Conservation (phyloP, 23 red algal genomes). For the Rhodosorus marinus region DNA sequence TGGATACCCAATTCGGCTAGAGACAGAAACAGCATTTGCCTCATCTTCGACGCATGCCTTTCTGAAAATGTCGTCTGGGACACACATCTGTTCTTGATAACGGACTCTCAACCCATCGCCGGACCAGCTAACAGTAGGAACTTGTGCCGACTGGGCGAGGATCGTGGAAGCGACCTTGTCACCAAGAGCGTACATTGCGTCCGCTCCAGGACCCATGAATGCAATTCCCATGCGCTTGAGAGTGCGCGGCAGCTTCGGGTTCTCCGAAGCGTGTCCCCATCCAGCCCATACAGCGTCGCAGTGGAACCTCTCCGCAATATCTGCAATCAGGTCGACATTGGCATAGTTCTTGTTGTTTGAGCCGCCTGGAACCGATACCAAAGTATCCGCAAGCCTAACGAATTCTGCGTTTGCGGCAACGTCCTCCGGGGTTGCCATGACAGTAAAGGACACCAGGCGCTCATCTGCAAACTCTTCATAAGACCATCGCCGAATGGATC, state of each 20-base stretch:
- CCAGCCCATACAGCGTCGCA: constrained; percentile 97
- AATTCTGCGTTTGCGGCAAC: constrained; percentile 95
- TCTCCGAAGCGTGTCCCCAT: constrained; percentile 98
- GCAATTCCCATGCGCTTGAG: constrained; percentile 37
- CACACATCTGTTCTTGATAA: constrained; percentile 15
- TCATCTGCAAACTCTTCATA: constrained; percentile 92
- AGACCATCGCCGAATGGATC: constrained; percentile 79
- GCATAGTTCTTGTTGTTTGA: constrained; percentile 95
- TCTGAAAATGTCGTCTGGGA: constrained; percentile 57
- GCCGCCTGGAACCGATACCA: constrained; percentile 76
- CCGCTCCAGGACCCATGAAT: constrained; percentile 67
- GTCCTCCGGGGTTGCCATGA: constrained; percentile 96
- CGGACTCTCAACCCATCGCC: constrained; percentile 29
- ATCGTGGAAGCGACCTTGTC: constrained; percentile 96
- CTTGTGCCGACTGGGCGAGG: constrained; percentile 74
- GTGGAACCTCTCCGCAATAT: constrained; percentile 56
- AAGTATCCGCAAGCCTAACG: constrained; percentile 82
- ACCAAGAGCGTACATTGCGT: constrained; percentile 72
- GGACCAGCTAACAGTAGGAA: constrained; percentile 68
- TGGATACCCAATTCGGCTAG: constrained; percentile 65
- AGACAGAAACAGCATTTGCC: constrained; percentile 32
- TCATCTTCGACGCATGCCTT: constrained; percentile 50
- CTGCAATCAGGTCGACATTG: constrained; percentile 88
- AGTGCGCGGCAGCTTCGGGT: constrained; percentile 59
- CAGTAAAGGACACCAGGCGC: constrained; percentile 70